phyloP scores from a whole-genome alignment of 768 basidiomycete species.

The Tricholoma sp. region DNA sequence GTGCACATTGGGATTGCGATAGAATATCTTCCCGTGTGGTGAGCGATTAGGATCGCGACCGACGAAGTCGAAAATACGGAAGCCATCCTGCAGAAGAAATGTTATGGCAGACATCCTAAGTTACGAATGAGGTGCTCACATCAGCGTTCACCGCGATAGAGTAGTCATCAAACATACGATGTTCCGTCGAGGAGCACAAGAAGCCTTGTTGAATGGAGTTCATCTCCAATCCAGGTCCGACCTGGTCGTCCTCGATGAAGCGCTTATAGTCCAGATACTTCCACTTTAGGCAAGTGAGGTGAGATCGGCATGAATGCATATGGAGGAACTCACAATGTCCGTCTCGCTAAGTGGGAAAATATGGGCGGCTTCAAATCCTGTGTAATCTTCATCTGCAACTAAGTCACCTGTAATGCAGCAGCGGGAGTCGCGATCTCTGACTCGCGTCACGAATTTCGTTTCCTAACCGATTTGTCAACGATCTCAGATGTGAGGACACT shows the following conservation, averaged over 20 bases:
- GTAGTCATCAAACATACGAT: conserved; percentile 15
- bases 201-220: conserved; percentile 18
- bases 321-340: conserved; percentile 9
- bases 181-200: conserved; percentile 14
- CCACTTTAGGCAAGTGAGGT: conserved; percentile 14
- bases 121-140: conserved; percentile 8
- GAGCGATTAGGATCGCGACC: conserved; percentile 2
- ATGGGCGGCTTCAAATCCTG: conserved; percentile 15
- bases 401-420: conserved; percentile 16
- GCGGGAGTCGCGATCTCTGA: conserved; percentile 10
- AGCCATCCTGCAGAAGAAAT: conserved; percentile 2
- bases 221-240: conserved; percentile 10
- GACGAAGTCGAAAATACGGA: conserved; percentile 5
- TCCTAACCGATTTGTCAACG: conserved; percentile 4
- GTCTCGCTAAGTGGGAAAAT: conserved; percentile 16
- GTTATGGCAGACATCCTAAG: background rate
- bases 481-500: background rate
- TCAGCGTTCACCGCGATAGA: conserved; percentile 15
- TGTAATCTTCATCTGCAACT: conserved; percentile 13
- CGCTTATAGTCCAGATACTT: conserved; percentile 11
- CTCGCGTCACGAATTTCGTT: conserved; percentile 12
- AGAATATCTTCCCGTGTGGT: conserved; percentile 6
- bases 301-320: background rate
- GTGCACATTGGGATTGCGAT: conserved; percentile 9
- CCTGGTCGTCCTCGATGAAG: conserved; percentile 15